Conservation (phyloP, 805 yeast genomes). For the Lipomyces orientalis region DNA sequence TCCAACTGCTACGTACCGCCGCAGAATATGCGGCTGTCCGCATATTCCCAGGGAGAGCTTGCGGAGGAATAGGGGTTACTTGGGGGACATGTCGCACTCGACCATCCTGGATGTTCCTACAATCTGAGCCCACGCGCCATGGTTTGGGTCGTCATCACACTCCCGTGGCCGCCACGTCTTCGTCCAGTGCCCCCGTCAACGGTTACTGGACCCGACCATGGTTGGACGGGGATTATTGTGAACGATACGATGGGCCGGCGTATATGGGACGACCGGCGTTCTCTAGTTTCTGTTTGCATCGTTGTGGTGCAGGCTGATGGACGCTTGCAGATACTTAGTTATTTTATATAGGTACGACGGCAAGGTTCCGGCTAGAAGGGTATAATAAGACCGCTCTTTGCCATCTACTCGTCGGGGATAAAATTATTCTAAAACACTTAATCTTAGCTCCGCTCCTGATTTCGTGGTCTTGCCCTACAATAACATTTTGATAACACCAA, state of each 20-base stretch:
- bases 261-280: not conserved
- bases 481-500: not conserved
- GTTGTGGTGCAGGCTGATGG: too few species aligned
- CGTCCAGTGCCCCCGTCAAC: not conserved
- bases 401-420: not conserved
- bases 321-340: not conserved
- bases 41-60: too few species aligned
- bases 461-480: not conserved
- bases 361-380: not conserved
- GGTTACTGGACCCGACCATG: not conserved
- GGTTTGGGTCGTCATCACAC: conserved; percentile 2
- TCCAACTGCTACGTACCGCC: too few species aligned
- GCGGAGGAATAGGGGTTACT: too few species aligned
- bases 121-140: not conserved
- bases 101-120: too few species aligned
- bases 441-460: not conserved
- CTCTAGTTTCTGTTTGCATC: not conserved
- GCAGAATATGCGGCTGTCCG: too few species aligned
- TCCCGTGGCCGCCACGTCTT: conserved; percentile 9
- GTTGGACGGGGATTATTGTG: conserved; percentile 1
- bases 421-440: too few species aligned
- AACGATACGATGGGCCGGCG: not conserved
- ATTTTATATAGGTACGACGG: not conserved
- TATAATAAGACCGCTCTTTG: not conserved
- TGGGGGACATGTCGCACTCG: too few species aligned